Conservation (phyloP, 805 yeast species). For the Barnettozyma sp. region DNA sequence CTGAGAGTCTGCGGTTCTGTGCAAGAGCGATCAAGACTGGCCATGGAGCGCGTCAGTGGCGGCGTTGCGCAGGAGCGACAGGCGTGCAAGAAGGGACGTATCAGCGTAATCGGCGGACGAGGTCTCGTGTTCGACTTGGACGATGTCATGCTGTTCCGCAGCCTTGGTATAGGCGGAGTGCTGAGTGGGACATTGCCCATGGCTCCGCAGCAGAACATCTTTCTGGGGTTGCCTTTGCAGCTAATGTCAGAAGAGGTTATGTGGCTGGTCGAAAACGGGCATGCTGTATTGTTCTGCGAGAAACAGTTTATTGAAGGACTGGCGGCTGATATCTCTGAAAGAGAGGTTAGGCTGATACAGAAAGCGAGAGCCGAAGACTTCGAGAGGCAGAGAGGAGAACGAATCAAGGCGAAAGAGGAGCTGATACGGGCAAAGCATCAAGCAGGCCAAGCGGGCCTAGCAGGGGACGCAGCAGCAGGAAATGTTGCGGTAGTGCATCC, state of each 20-base stretch:
- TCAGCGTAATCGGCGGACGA: slow-evolving; percentile 34
- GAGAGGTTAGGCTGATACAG: slow-evolving; percentile 16
- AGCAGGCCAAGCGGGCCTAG: too few species aligned
- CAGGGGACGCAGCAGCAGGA: too few species aligned
- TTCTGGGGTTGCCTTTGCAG: slow-evolving; percentile 76
- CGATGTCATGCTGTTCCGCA: slow-evolving; percentile 48
- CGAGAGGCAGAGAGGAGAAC: slow-evolving; percentile 7
- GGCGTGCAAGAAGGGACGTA: slow-evolving; percentile 25
- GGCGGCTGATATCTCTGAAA: slow-evolving; percentile 9
- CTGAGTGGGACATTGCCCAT: slow-evolving; percentile 77
- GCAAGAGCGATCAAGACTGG: too few species aligned
- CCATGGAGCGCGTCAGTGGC: too few species aligned
- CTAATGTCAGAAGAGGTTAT: slow-evolving; percentile 66
- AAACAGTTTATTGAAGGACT: slow-evolving; percentile 25
- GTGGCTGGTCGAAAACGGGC: slow-evolving; percentile 46
- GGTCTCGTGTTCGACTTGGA: slow-evolving; percentile 55
- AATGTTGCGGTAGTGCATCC: too few species aligned
- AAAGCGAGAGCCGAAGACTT: slow-evolving; percentile 1
- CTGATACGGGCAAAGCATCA: slow-evolving; percentile 6
- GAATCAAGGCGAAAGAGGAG: slow-evolving; percentile 6
- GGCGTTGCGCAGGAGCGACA: too few species aligned
- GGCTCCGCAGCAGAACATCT: slow-evolving; percentile 92
- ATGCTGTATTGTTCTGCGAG: slow-evolving; percentile 39
- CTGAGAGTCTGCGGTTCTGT: too few species aligned
- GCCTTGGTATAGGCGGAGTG: slow-evolving; percentile 65